Evolutionary conservation across 495 filamentous ascomycete genomes (phyloP).

Genomic region (Talaromyces ruber): DNA sequence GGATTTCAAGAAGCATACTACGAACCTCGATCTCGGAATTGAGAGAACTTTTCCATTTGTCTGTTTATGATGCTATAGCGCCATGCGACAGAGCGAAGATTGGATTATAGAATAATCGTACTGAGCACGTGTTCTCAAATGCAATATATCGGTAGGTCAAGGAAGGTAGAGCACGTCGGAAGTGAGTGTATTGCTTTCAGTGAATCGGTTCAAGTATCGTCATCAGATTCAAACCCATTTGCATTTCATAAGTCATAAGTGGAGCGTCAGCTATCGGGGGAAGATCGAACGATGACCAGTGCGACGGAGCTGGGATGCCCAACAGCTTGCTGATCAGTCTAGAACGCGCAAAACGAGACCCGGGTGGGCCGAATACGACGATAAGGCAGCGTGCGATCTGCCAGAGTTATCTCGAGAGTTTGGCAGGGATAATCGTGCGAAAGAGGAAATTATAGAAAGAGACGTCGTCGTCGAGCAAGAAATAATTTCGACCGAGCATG

Average conservation of each 20-base stretch:
- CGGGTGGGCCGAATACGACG: background rate
- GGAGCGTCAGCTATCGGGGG: background rate
- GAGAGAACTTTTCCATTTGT: constrained; percentile 92
- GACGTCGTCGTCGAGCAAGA: background rate
- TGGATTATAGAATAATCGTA: background rate
- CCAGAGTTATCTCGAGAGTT: background rate
- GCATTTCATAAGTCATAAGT: background rate
- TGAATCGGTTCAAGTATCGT: background rate
- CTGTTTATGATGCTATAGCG: background rate
- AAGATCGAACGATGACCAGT: background rate
- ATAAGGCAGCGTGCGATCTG: background rate
- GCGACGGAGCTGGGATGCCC: background rate
- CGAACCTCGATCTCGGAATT: constrained; percentile 88
- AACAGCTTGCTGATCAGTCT: background rate
- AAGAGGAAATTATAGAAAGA: constrained; percentile 4
- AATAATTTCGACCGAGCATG: background rate
- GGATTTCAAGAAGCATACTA: background rate
- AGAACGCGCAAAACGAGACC: background rate
- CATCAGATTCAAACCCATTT: background rate
- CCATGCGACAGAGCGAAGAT: background rate
- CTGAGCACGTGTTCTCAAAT: background rate
- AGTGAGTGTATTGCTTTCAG: background rate
- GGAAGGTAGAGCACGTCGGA: background rate
- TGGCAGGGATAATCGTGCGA: background rate
- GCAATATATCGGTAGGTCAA: background rate